Base-by-base conservation (phyloP, 164 flowering plant genomes). In the Warburgia ugandensis region DNA sequence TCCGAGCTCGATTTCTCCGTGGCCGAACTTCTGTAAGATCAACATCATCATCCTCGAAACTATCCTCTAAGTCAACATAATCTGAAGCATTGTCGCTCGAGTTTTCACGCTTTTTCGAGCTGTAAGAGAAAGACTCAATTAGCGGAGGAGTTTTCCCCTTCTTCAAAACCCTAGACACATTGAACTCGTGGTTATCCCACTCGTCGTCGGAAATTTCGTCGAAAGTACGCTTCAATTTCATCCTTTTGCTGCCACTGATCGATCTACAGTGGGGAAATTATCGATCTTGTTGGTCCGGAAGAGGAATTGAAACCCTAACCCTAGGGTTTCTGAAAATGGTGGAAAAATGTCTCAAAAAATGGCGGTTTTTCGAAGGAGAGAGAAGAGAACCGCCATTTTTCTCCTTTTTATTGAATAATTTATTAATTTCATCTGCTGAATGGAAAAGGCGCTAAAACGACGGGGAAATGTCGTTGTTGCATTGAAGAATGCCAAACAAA, bases 121-220 rank as follows among this genome's bases (percentile, higher is more conserved):
- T 50, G 65, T 54, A 87, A 0, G 86, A 63, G 55, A 87, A 91
- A 13, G 92, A 83, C 45, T 87, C 96, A 13, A 91, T 81, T 0
- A 85, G 65, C 16, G 86, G 83, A 10, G 86, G 91, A 29, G 72
- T 19, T 26, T 37, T 31, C 12, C 41, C 66, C 26, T 48, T 60
- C 14, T 62, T 69, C 65, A 84, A 64, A 33, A 78, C 60, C 7
- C 81, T 78, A 0, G 96, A 78, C 19, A 82, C 74, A 32, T 80
- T 67, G 70, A 85, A 81, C 5, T 16, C 49, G 48, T 77, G 81
- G 64, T 70, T 70, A 71, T 50, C 57, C 67, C 67, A 67, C 31
- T 67, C 67, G 2, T 67, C 71, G 30, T 62, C 67, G 21, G 71
- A 67, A 36, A 67, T 50, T 59, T 62, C 71, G 13, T 62, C 61